phyloP scores from a whole-genome alignment of 805 yeast species.

The Yueomyces sp. region DNA sequence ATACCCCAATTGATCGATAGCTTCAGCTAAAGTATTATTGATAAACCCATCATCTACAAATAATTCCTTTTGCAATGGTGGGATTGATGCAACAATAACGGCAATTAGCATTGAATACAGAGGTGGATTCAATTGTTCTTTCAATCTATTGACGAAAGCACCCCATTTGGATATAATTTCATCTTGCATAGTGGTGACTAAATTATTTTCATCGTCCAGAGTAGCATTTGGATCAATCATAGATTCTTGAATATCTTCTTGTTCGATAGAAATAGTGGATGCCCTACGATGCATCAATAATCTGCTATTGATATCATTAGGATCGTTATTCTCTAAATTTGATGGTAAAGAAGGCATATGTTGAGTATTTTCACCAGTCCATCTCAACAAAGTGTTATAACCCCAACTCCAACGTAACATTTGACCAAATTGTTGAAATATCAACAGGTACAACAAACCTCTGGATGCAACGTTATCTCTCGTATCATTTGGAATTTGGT shows the following conservation, averaged over 20 bases:
- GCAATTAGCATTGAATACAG: constrained; percentile 63
- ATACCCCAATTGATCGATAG: constrained; percentile 53
- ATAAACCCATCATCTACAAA: constrained; percentile 48
- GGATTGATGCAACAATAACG: constrained; percentile 55
- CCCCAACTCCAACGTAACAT: constrained; percentile 84
- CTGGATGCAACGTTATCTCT: constrained; percentile 64
- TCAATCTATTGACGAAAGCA: constrained; percentile 9
- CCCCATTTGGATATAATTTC: not conserved
- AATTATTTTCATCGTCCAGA: not conserved
- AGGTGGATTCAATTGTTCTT: constrained; percentile 65
- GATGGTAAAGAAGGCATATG: constrained; percentile 16
- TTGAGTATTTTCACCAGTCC: constrained; percentile 8
- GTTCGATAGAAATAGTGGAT: not conserved
- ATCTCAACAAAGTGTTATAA: constrained; percentile 52
- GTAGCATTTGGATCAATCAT: not conserved
- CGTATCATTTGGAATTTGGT: constrained; percentile 49
- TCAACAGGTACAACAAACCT: constrained; percentile 59
- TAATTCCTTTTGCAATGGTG: constrained; percentile 41
- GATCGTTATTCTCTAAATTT: not conserved
- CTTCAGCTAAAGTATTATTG: constrained; percentile 49
- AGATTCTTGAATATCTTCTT: not conserved
- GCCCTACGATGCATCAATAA: not conserved
- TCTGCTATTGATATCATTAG: not conserved
- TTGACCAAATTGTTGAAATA: constrained; percentile 76
- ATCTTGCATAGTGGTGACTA: not conserved